Percentiles rank a stretch among this genome's conserved stretches.
Conservation (phyloP, 2,329 filamentous ascomycete species). For the Diaporthe caulivora region DNA sequence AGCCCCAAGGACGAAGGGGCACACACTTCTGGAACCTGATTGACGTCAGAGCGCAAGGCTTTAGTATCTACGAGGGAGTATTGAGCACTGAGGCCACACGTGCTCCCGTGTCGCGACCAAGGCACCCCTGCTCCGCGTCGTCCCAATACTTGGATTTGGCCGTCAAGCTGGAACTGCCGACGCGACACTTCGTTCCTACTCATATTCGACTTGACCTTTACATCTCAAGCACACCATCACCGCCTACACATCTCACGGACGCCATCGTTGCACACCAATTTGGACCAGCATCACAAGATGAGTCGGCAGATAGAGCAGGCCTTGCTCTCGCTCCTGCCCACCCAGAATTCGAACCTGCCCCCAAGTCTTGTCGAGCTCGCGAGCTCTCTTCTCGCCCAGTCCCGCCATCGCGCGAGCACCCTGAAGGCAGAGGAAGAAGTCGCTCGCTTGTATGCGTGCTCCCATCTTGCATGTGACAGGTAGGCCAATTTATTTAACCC, state of each 20-base stretch:
- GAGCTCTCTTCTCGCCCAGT: conserved; percentile 82
- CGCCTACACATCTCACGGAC: neutral
- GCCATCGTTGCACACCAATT: neutral
- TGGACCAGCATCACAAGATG: conserved; percentile 66
- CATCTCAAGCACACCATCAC: neutral
- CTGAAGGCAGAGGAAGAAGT: conserved; percentile 90
- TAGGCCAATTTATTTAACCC: conserved; percentile 49
- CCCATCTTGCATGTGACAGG: conserved; percentile 91
- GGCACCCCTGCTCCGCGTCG: conserved; percentile 32
- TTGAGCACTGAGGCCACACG: conserved; percentile 25
- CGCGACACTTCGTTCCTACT: neutral
- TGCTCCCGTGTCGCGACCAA: conserved; percentile 31
- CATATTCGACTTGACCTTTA: neutral
- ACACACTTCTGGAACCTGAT: too few species aligned
- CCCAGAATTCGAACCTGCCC: conserved; percentile 76
- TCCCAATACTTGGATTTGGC: conserved; percentile 6
- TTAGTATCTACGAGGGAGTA: too few species aligned
- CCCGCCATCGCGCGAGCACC: conserved; percentile 79
- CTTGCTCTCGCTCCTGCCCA: conserved; percentile 80
- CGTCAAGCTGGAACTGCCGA: conserved; percentile 22
- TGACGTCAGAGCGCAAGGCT: too few species aligned
- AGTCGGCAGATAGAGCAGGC: conserved; percentile 80
- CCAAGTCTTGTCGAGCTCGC: conserved; percentile 78
- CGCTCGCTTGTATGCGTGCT: conserved; percentile 85
- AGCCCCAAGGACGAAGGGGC: too few species aligned